phyloP scores from a whole-genome alignment of 73 alveolate species.

The Diophrys sp. region DNA sequence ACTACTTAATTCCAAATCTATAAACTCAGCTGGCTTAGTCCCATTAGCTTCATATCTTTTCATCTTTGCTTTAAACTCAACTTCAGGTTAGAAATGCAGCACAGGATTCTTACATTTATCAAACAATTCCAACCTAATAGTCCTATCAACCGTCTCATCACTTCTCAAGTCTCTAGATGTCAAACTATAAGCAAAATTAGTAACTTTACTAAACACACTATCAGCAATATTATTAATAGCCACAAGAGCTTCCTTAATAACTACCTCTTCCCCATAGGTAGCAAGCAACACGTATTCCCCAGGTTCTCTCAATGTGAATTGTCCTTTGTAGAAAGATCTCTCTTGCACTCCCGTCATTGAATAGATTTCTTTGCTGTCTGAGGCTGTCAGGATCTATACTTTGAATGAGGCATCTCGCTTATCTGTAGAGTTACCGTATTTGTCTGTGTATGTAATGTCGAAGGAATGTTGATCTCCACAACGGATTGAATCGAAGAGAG shows the following conservation, averaged over 20 bases:
- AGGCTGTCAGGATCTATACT: neutral
- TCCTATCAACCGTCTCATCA: slow-evolving; percentile 5
- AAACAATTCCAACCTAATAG: neutral
- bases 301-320: slow-evolving; percentile 2
- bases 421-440: neutral
- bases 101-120: slow-evolving; percentile 10
- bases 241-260: neutral
- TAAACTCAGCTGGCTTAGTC: neutral
- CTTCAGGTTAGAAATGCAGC: neutral
- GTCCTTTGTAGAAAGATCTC: neutral
- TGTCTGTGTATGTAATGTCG: neutral
- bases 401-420: neutral
- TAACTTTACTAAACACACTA: slow-evolving; percentile 4
- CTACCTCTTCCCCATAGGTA: neutral
- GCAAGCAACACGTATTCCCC: slow-evolving; percentile 4
- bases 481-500: neutral
- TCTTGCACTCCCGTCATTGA: neutral
- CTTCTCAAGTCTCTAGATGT: neutral
- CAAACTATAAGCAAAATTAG: slow-evolving; percentile 4
- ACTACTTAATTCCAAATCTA: no score
- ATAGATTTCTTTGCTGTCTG: neutral
- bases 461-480: neutral
- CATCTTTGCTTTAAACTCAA: neutral
- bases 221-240: slow-evolving; percentile 19
- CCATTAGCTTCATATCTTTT: neutral